Evolutionary conservation across 345 rosid genomes (phyloP), one percentile per base, ranked within the genome.

Genomic region (Rhodamnia argentea): DNA sequence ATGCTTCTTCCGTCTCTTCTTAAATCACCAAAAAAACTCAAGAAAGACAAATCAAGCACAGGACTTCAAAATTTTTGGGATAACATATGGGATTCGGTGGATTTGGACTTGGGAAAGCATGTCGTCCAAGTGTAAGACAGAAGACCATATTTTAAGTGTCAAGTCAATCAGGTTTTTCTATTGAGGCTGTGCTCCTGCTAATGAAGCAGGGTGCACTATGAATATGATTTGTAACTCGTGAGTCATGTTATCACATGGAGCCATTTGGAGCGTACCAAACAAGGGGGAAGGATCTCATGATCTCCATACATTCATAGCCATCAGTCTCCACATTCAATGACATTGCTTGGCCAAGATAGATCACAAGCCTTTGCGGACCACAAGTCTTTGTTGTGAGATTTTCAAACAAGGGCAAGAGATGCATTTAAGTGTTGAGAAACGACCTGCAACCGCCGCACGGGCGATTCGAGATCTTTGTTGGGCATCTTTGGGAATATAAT

Each of bases 1-100:
- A 92, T 91, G 94, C 89, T 94, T 93, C 94, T 32, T 87, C 64
- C n/a, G 74, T 55, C 55, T 23, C 26, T 50, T 62, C 29, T 85
- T 81, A 42, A 85, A 40, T 84, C 75, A 47, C 24, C 24, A 52
- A 27, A 50, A 60, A 7, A 24, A 55, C 2, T 10, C 12, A n/a
- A 62, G 8, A 85, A 18, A 52, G 15, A n/a, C 18, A 70, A 37
- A 70, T 70, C 78, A 32, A 70, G 13, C 0, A 9, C 18, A 18
- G 78, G 78, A 7, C 47, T 32, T 70, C 44, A 16, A 70, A 16
- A 32, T 70, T 62, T 32, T 18, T 22, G 42, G 20, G 44, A 70
- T 16, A 70, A 4, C 24, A 70, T 32, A 32, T 8, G 78, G 20
- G 78, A 70, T 32, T 70, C 11, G 78, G 44, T 4, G 24, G 78